A percentile compares a stretch with the other conserved stretches of the same genome.
These are phyloP conservation scores for Sporothrix curviconia DNA, from an alignment of 2,329 filamentous ascomycete genomes.

Conservation along the genomic window DNA sequence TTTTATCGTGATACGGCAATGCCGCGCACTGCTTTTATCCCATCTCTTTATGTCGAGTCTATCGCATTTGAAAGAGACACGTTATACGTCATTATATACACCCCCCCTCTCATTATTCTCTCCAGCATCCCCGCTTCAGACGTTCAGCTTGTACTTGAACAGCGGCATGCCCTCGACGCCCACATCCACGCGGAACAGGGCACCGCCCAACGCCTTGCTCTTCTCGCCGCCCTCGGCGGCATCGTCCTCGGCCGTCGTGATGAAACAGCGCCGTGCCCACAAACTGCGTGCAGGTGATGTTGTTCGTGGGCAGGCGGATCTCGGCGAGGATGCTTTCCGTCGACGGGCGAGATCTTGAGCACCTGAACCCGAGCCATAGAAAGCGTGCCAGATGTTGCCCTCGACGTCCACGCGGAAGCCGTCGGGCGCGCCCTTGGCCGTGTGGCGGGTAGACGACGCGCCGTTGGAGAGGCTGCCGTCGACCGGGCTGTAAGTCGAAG, in stretches of 20 bases:
- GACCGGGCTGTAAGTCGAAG: constrained; percentile 68
- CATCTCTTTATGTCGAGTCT: too few species aligned
- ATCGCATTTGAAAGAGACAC: too few species aligned
- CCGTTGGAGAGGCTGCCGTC: constrained; percentile 59
- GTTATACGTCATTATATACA: too few species aligned
- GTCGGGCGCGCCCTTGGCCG: constrained; percentile 64
- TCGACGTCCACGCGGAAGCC: constrained; percentile 78
- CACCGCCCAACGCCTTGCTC: constrained; percentile 60
- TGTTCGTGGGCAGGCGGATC: constrained; percentile 67
- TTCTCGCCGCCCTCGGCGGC: constrained; percentile 56
- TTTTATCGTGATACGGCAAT: too few species aligned
- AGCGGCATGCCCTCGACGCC: constrained; percentile 59
- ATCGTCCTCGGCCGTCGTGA: constrained; percentile 68
- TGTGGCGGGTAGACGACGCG: constrained; percentile 66
- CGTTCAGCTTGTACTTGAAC: constrained; percentile 60
- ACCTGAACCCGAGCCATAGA: constrained; percentile 76
- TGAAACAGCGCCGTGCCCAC: constrained; percentile 65
- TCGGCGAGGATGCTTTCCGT: constrained; percentile 66
- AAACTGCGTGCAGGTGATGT: constrained; percentile 77
- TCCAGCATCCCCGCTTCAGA: too few species aligned
- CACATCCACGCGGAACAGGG: constrained; percentile 70
- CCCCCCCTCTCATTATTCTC: too few species aligned
- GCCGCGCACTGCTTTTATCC: too few species aligned
- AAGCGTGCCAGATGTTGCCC: constrained; percentile 81
- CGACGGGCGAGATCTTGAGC: constrained; percentile 62